Conservation (phyloP, 2,329 filamentous ascomycete genomes). For the Neoarthrinium moseri region DNA sequence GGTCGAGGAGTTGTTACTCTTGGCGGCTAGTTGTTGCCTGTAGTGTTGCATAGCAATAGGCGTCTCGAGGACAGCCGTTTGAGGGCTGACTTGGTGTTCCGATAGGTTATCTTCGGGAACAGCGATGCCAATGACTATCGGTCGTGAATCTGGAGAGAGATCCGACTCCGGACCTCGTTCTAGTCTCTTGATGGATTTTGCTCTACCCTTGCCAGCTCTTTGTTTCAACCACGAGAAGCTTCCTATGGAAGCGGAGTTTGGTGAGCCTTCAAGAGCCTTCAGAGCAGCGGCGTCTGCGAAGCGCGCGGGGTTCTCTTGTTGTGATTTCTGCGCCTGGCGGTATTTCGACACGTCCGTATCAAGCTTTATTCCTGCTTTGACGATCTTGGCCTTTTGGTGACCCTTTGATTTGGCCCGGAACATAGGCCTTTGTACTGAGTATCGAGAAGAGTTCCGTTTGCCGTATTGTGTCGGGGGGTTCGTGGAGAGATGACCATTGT, state of each 20-base stretch:
- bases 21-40: conserved; percentile 17
- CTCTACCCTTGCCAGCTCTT: conserved; percentile 25
- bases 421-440: conserved; percentile 29
- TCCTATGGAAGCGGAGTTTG: conserved; percentile 52
- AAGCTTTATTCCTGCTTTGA: conserved; percentile 62
- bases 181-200: conserved; percentile 22
- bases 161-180: conserved; percentile 34
- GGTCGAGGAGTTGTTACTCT: conserved; percentile 17
- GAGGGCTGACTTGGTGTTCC: conserved; percentile 49
- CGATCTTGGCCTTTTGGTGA: conserved; percentile 46
- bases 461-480: conserved; percentile 13
- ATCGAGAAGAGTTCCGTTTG: conserved; percentile 21
- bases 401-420: conserved; percentile 11
- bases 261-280: conserved; percentile 56
- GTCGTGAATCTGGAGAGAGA: conserved; percentile 67
- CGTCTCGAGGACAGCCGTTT: conserved; percentile 43
- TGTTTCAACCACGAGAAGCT: conserved; percentile 57
- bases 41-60: conserved; percentile 31
- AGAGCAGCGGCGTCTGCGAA: conserved; percentile 61
- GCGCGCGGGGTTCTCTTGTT: conserved; percentile 35
- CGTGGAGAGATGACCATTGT: conserved; percentile 12
- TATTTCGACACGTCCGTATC: conserved; percentile 66
- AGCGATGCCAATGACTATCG: conserved; percentile 71
- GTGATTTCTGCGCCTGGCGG: conserved; percentile 37
- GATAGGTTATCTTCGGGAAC: conserved; percentile 53